Conservation (phyloP, 371 early-diverging fungal species). For the Vairimorpha apis region DNA sequence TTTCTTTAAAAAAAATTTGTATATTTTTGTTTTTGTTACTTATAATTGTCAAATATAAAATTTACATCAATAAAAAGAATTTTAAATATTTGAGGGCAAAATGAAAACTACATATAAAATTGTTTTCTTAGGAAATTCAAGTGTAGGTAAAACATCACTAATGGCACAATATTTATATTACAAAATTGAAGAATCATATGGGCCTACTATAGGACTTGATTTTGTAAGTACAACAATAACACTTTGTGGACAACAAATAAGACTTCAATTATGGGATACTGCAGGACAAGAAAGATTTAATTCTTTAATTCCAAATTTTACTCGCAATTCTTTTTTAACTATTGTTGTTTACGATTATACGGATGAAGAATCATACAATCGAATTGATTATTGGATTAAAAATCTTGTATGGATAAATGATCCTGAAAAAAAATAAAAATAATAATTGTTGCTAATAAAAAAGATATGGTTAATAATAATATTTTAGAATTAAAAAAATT, state of each 20-base stretch:
- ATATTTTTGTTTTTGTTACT: too few relatives aligned
- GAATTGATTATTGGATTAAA: constrained; percentile 92
- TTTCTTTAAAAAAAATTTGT: too few relatives aligned
- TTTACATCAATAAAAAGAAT: too few relatives aligned
- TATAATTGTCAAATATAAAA: too few relatives aligned
- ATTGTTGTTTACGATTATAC: constrained; percentile 71
- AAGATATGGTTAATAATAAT: constrained; percentile 72
- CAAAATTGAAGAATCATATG: constrained; percentile 48
- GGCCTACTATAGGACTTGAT: constrained; percentile 99
- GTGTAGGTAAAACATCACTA: constrained; percentile 95
- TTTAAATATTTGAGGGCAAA: constrained; percentile 9
- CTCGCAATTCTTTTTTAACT: constrained; percentile 92
- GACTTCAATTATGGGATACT: constrained; percentile 64
- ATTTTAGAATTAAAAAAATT: constrained; percentile 14
- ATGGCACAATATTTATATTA: constrained; percentile 69
- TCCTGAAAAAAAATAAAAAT: constrained; percentile 75
- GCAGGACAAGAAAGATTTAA: constrained; percentile 65
- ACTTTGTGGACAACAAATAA: constrained; percentile 53
- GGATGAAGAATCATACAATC: constrained; percentile 60
- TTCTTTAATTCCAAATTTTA: constrained; percentile 87
- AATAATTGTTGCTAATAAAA: constrained; percentile 97
- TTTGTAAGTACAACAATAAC: constrained; percentile 70
- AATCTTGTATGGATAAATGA: constrained; percentile 91
- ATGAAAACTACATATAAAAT: constrained; percentile 64
- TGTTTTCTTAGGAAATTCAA: constrained; percentile 62